These are phyloP conservation scores for Paramecium sonneborni DNA, from an alignment of 73 alveolate species.

Conservation along the genomic window DNA sequence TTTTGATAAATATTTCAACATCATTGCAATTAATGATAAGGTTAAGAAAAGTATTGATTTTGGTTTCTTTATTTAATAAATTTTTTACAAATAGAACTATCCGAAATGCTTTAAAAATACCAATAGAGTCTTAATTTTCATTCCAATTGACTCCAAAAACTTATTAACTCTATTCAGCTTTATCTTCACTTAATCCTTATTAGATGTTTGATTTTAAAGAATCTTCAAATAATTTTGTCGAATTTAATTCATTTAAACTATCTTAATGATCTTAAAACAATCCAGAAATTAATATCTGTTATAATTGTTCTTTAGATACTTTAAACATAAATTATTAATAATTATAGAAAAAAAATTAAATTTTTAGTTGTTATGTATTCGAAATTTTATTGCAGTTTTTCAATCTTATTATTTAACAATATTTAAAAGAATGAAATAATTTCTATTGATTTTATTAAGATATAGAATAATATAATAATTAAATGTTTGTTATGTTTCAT, in stretches of 20 bases:
- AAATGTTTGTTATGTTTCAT: too few relatives aligned
- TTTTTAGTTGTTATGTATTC: too few relatives aligned
- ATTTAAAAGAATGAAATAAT: too few relatives aligned
- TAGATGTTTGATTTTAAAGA: constrained; percentile 12
- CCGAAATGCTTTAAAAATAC: neutral
- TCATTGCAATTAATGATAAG: constrained; percentile 74
- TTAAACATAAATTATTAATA: neutral
- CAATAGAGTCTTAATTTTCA: neutral
- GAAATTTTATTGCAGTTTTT: too few relatives aligned
- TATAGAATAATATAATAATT: too few relatives aligned
- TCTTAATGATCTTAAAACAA: neutral
- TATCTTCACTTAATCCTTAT: constrained; percentile 52
- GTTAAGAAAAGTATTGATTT: constrained; percentile 73
- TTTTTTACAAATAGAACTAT: neutral
- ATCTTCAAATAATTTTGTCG: neutral
- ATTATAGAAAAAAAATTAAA: too few relatives aligned
- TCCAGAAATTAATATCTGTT: neutral
- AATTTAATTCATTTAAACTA: neutral
- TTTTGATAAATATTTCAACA: constrained; percentile 41
- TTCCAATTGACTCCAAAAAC: constrained; percentile 18
- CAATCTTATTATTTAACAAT: too few relatives aligned
- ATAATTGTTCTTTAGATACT: neutral
- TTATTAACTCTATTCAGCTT: neutral
- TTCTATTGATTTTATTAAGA: too few relatives aligned
- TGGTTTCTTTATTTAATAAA: constrained; percentile 50